Evolutionary conservation across 75 land plant genomes (phyloP).

Genomic region (Selaginella moellendorffii): DNA sequence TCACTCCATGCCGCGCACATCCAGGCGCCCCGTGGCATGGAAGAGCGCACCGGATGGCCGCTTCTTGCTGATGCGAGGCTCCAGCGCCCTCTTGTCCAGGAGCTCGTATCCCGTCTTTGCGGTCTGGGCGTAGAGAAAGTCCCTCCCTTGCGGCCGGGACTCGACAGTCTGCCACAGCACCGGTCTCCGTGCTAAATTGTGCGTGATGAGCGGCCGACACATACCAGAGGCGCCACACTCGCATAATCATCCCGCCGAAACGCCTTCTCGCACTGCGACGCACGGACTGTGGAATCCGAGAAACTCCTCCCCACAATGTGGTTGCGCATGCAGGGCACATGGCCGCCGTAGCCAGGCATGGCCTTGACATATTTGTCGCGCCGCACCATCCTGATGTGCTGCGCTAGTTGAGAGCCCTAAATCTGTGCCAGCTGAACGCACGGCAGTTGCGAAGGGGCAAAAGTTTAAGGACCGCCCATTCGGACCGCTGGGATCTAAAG

Average conservation of each 20-base stretch:
- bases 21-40: conserved; percentile 12
- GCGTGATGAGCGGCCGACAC: neutral
- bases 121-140: conserved; percentile 15
- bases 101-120: conserved; percentile 1
- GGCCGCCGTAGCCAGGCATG: conserved; percentile 25
- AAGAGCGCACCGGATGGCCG: conserved; percentile 3
- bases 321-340: conserved; percentile 20
- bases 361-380: conserved; percentile 14
- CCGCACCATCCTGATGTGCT: neutral
- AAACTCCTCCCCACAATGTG: conserved; percentile 17
- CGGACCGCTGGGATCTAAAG: neutral
- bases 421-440: conserved; percentile 2
- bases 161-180: conserved; percentile 10
- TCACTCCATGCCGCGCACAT: conserved; percentile 14
- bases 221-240: conserved; percentile 8
- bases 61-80: conserved; percentile 16
- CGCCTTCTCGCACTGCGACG: conserved; percentile 4
- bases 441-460: neutral
- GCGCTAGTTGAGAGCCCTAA: neutral
- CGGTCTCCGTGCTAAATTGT: neutral
- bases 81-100: conserved; percentile 10
- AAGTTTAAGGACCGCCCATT: neutral
- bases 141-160: conserved; percentile 15
- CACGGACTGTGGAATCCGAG: conserved; percentile 9
- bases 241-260: conserved; percentile 9